phyloP scores from a whole-genome alignment of 2,329 filamentous ascomycete genomes.

The Fusarium sp. region DNA sequence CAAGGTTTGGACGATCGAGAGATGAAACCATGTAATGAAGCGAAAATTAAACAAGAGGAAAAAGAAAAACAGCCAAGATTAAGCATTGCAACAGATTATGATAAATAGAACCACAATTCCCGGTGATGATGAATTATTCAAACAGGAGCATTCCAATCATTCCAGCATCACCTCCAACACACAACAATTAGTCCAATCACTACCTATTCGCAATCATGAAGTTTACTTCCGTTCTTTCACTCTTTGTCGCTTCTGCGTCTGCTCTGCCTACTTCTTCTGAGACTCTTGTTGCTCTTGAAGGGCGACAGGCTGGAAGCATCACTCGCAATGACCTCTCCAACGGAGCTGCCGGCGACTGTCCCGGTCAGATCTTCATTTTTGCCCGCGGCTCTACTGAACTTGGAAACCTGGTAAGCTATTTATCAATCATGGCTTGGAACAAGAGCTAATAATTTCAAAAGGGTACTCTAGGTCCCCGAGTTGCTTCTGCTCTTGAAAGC shows the following conservation, averaged over 20 bases:
- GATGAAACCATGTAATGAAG: accelerated
- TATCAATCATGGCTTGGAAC: accelerated
- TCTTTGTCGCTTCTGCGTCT: conserved; percentile 21
- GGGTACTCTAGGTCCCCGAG: conserved; percentile 48
- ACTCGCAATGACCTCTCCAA: conserved; percentile 47
- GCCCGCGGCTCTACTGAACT: conserved; percentile 54
- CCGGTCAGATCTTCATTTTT: conserved; percentile 53
- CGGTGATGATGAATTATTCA: not conserved
- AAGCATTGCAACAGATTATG: not conserved
- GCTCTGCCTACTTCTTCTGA: conserved; percentile 15
- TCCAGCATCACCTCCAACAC: not conserved
- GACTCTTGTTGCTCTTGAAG: conserved; percentile 7
- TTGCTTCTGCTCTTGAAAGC: conserved; percentile 47
- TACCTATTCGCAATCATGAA: conserved; percentile 23
- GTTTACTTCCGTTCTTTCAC: conserved; percentile 20
- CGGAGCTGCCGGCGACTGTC: conserved; percentile 48
- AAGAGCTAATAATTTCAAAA: not conserved
- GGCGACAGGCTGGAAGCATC: conserved; percentile 25
- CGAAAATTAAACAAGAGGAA: not conserved
- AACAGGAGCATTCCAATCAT: not conserved
- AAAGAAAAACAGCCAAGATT: accelerated
- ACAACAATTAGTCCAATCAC: not conserved
- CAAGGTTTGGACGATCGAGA: not conserved
- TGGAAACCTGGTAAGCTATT: conserved; percentile 52
- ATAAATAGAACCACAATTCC: conserved; percentile 4